Percentiles rank a stretch among this genome's conserved stretches.
Evolutionary conservation across 306 rosid genomes (phyloP).

Genomic region (Ormosia semicastrata): DNA sequence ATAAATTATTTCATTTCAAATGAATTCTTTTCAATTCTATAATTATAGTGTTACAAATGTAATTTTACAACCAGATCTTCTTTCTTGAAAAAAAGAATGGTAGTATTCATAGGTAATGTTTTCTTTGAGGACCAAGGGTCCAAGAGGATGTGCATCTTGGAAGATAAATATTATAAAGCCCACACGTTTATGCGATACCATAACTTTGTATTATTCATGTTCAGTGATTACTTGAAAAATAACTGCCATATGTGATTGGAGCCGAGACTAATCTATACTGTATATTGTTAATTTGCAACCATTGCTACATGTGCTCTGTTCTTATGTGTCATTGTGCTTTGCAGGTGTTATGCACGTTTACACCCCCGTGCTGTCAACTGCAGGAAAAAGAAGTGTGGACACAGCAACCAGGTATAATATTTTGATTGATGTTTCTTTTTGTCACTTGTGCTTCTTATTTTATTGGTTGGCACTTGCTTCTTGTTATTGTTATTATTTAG

Average conservation of each 20-base stretch:
- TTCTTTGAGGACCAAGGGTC: not conserved
- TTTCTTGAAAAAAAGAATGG: not conserved
- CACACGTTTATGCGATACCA: not conserved
- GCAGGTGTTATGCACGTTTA: constrained; percentile 90
- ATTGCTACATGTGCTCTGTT: not conserved
- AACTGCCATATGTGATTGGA: not conserved
- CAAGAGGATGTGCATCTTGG: not conserved
- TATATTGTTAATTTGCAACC: not conserved
- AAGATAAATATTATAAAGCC: not conserved
- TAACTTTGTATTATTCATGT: not conserved
- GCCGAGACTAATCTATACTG: not conserved
- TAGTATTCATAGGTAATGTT: not conserved
- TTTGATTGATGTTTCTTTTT: not conserved
- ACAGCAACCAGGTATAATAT: constrained; percentile 86
- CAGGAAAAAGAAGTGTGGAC: constrained; percentile 99
- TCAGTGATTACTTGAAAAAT: not conserved
- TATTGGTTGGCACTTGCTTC: not conserved
- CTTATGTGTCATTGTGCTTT: not conserved
- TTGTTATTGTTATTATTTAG: not conserved
- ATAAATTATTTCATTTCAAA: not conserved
- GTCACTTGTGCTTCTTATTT: not conserved
- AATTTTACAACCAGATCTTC: not conserved
- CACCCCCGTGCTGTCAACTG: constrained; percentile 99
- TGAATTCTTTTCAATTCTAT: not conserved
- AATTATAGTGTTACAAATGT: not conserved